Evolutionary conservation across 306 rosid genomes (phyloP).

Genomic region (Corylus americana): DNA sequence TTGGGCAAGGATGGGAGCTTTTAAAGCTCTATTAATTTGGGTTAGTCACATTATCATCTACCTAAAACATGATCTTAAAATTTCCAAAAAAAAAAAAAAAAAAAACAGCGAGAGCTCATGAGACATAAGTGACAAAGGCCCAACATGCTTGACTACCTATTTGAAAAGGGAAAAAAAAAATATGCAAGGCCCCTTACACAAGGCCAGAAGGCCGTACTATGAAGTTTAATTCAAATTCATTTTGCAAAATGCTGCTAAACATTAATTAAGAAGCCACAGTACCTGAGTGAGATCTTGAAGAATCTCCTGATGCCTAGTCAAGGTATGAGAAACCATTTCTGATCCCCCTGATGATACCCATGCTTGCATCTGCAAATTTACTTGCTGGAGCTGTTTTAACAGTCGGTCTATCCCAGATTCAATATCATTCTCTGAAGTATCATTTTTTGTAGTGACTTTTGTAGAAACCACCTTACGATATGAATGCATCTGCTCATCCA

Average conservation of each 20-base stretch:
- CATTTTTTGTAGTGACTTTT: constrained; percentile 68
- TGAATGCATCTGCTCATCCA: constrained; percentile 90
- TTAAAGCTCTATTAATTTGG: neutral
- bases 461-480: constrained; percentile 84
- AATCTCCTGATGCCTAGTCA: constrained; percentile 97
- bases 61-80: neutral
- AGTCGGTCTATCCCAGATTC: constrained; percentile 78
- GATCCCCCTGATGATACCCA: constrained; percentile 97
- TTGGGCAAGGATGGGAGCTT: neutral
- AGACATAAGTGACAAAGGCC: constrained; percentile 11
- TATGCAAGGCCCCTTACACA: constrained; percentile 3
- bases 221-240: constrained; percentile 5
- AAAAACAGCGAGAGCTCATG: neutral
- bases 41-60: neutral
- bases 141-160: constrained; percentile 5
- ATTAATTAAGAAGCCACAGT: constrained; percentile 23
- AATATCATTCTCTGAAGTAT: constrained; percentile 59
- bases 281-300: constrained; percentile 99
- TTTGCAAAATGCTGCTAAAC: neutral
- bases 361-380: constrained; percentile 95
- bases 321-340: constrained; percentile 97
- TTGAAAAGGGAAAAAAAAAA: constrained; percentile 19
- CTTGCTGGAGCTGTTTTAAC: constrained; percentile 88
- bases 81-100: neutral
- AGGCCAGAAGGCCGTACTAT: neutral